A percentile compares a stretch with the other conserved stretches of the same genome.
phyloP scores from a whole-genome alignment of 495 filamentous ascomycete species.

The Hypoxylon trugodes region DNA sequence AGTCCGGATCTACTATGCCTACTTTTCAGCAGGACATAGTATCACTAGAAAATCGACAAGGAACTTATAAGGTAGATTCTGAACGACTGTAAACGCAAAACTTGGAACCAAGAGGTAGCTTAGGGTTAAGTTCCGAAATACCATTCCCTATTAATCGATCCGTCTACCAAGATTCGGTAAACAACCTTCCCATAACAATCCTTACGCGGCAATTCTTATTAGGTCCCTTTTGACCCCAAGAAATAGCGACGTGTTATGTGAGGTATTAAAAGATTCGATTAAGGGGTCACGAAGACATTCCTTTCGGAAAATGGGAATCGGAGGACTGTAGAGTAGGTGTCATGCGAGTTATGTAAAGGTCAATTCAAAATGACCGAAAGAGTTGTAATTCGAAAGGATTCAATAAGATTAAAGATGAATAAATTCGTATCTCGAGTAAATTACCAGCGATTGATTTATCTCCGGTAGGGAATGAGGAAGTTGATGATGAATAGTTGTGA shows the following conservation, averaged over 20 bases:
- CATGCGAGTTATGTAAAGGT: conserved; percentile 57
- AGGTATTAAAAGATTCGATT: conserved; percentile 18
- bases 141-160: conserved; percentile 59
- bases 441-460: conserved; percentile 26
- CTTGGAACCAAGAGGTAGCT: conserved; percentile 64
- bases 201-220: conserved; percentile 41
- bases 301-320: conserved; percentile 70
- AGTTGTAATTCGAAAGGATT: conserved; percentile 28
- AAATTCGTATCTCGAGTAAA: conserved; percentile 38
- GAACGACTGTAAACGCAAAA: conserved; percentile 56
- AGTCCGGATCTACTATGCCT: conserved; percentile 37
- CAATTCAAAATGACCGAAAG: conserved; percentile 48
- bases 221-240: conserved; percentile 32
- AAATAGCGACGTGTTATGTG: conserved; percentile 43
- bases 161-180: conserved; percentile 34
- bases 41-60: conserved; percentile 33
- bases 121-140: conserved; percentile 84
- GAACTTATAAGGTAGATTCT: conserved; percentile 49
- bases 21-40: conserved; percentile 54
- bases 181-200: conserved; percentile 42
- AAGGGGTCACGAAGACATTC: conserved; percentile 63
- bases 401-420: conserved; percentile 9
- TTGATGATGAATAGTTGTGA: conserved; percentile 38
- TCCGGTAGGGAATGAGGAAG: conserved; percentile 31
- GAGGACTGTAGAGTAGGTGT: conserved; percentile 74